A percentile compares a stretch with the other conserved stretches of the same genome.
phyloP scores from a whole-genome alignment of 352 stramenopile species.

The Albugo laibachii region DNA sequence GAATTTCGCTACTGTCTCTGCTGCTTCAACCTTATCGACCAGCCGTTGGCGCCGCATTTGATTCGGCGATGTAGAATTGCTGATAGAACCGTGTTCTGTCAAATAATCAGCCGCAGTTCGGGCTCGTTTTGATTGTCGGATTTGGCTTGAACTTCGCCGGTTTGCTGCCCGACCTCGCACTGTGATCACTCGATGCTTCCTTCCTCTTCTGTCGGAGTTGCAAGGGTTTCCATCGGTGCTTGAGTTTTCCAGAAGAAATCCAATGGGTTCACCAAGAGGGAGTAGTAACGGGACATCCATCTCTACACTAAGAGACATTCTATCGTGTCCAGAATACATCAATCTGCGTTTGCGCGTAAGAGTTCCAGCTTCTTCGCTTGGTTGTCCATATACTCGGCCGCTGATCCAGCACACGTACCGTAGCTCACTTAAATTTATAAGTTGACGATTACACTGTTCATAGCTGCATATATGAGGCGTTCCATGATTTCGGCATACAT shows the following conservation, averaged over 20 bases:
- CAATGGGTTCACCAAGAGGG: slow-evolving; percentile 34
- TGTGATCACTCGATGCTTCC: not conserved
- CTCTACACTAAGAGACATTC: slow-evolving; percentile 27
- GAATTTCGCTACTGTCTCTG: slow-evolving; percentile 23
- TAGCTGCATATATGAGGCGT: slow-evolving; percentile 57
- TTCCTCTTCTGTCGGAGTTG: not conserved
- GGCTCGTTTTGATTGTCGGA: not conserved
- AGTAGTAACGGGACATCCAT: slow-evolving; percentile 60
- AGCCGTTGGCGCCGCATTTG: slow-evolving; percentile 15
- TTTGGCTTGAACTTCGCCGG: not conserved
- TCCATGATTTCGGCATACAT: slow-evolving; percentile 37
- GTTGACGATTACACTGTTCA: slow-evolving; percentile 41
- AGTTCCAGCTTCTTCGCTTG: slow-evolving; percentile 35
- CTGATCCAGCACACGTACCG: slow-evolving; percentile 59
- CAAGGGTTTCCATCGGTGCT: not conserved
- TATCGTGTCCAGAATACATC: slow-evolving; percentile 29
- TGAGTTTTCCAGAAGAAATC: slow-evolving; percentile 24
- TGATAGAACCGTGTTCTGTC: too few relatives aligned
- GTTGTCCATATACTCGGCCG: slow-evolving; percentile 29
- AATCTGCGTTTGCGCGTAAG: slow-evolving; percentile 34
- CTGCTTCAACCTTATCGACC: slow-evolving; percentile 23
- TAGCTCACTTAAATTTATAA: slow-evolving; percentile 15
- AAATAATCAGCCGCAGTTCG: not conserved
- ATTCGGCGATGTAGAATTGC: too few relatives aligned
- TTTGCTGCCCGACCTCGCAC: not conserved